Conservation (phyloP, 2,329 filamentous ascomycete species). For the Aureobasidium lini region DNA sequence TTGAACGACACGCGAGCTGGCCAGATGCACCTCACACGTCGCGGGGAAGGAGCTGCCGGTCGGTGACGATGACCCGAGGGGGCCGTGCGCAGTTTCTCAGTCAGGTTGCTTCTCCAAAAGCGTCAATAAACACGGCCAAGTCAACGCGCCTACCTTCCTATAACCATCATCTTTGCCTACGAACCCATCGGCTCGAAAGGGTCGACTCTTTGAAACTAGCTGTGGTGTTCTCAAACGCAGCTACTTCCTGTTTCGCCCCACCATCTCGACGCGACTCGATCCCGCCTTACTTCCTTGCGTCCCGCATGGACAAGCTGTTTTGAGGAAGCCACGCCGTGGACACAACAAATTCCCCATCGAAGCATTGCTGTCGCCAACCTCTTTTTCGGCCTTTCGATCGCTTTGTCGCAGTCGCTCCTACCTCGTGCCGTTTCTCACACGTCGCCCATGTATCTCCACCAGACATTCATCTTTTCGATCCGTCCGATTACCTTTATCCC, state of each 20-base stretch:
- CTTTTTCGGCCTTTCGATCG: not conserved
- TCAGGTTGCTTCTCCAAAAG: not conserved
- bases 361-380: too few species aligned
- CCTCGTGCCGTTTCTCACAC: not conserved
- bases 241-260: not conserved
- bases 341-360: not conserved
- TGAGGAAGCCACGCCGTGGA: not conserved
- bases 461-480: slow-evolving; percentile 7
- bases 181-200: not conserved
- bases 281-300: not conserved
- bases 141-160: not conserved
- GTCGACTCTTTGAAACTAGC: not conserved
- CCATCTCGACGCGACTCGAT: not conserved
- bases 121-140: slow-evolving; percentile 6
- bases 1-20: slow-evolving; percentile 3
- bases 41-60: not conserved
- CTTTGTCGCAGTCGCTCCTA: not conserved
- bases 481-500: not conserved
- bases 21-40: not conserved
- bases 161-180: not conserved
- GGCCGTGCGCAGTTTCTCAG: slow-evolving; percentile 6
- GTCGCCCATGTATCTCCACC: slow-evolving; percentile 5
- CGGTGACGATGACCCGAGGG: not conserved
- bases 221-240: not conserved
- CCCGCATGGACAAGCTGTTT: slow-evolving; percentile 6